These are phyloP conservation scores for Pyrus bretschneideri DNA, from an alignment of 306 rosid genomes.

Conservation along the genomic window DNA sequence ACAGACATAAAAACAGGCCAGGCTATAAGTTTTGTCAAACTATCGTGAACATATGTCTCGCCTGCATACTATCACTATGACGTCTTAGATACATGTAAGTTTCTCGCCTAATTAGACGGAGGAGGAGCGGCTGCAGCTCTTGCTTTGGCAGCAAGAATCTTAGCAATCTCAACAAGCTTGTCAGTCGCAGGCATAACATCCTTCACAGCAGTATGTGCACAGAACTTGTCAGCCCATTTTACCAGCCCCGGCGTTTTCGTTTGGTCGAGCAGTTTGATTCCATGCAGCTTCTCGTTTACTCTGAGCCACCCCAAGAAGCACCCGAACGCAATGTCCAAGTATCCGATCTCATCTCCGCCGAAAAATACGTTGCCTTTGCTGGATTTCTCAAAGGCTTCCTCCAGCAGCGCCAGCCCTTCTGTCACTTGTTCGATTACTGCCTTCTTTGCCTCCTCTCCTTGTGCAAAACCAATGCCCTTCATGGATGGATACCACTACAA, in stretches of 20 bases:
- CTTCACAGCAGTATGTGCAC: conserved; percentile 35
- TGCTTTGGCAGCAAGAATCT: conserved; percentile 11
- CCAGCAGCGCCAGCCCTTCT: conserved; percentile 29
- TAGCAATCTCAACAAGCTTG: conserved; percentile 44
- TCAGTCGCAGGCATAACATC: conserved; percentile 35
- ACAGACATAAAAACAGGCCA: neutral
- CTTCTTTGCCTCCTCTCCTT: conserved; percentile 38
- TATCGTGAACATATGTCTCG: neutral
- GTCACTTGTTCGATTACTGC: conserved; percentile 16
- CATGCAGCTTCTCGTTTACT: conserved; percentile 22
- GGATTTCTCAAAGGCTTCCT: conserved; percentile 28
- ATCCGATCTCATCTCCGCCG: conserved; percentile 46
- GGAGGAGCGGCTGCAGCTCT: conserved; percentile 5
- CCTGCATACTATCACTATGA: neutral
- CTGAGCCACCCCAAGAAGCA: conserved; percentile 42
- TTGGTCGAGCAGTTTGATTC: conserved; percentile 32
- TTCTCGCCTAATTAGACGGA: neutral
- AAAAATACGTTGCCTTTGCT: conserved; percentile 53
- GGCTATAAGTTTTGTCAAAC: neutral
- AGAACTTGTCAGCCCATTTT: conserved; percentile 38
- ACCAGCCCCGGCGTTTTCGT: conserved; percentile 29
- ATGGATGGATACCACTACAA: conserved; percentile 43
- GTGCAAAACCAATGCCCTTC: conserved; percentile 21
- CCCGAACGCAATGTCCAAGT: conserved; percentile 54
- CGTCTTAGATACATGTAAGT: neutral